Base-by-base conservation (phyloP, 192 early-diverging fungal genomes). In the Chytriomyces hyalinus region DNA sequence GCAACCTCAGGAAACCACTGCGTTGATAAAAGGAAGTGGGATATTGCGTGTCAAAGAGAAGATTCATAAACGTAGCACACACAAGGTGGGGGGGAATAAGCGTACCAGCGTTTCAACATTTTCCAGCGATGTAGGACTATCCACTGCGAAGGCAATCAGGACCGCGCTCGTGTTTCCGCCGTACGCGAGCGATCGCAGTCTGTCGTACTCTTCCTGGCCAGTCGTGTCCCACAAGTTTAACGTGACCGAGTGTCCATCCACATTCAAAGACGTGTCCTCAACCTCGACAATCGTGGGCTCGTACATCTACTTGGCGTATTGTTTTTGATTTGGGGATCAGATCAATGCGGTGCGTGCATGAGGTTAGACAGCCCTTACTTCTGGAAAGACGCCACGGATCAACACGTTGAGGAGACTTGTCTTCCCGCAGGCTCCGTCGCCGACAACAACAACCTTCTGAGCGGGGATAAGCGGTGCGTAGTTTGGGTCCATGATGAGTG, bases 201-300 rank as follows among this genome's bases (percentile, higher is more conserved):
- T 92, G 85, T 98, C 95, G 78, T 96, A 97, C 77, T 97, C 96
- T 81, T 98, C 96, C 72, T 97, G 96, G 28, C 91, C 96, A 60
- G 96, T 95, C 65, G 96, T 97, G 87, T 98, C 96, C 95, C 94
- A 95, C 43, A 98, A 81, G 47, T 91, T 91, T 44, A 98, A 85
- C 80, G 93, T 71, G 26, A 84, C 78, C 45, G 46, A 24, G 28
- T 48, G 50, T 2, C 43, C 53, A 36, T 73, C 49, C 47, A 77
- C 76, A 73, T 48, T 59, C 9, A 84, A 61, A 11, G 67, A 61
- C 22, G 81, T 64, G n/a, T 81, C 72, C 61, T 74, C 81, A 75
- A 81, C 83, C 78, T 84, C 83, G 60, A 87, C 84, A 48, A 96
- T 93, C 2, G 96, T 97, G 11, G 96, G 96, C 24, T 93, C 90